phyloP scores from a whole-genome alignment of 2,329 filamentous ascomycete genomes.

The Paraphaeosphaeria minitans region DNA sequence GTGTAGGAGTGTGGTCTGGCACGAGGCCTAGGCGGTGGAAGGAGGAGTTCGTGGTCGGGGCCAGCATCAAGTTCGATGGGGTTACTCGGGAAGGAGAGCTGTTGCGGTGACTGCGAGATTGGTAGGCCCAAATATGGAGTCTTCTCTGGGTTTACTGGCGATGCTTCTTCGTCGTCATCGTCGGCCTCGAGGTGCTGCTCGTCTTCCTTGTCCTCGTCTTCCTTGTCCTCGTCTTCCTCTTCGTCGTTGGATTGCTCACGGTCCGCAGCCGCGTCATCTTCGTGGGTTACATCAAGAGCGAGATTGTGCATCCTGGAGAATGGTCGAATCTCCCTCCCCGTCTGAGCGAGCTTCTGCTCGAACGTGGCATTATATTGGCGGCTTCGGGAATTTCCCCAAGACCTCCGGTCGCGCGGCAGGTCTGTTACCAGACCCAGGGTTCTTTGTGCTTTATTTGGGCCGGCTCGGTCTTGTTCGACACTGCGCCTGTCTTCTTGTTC shows the following conservation, averaged over 20 bases:
- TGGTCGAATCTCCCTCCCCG: conserved; percentile 11
- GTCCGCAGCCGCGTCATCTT: background rate
- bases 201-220: too few relatives aligned
- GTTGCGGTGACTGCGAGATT: conserved; percentile 6
- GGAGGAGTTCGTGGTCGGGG: conserved; percentile 5
- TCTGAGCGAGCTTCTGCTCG: conserved; percentile 11
- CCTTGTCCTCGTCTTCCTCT: background rate
- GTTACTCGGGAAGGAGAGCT: conserved; percentile 3
- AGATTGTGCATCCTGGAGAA: conserved; percentile 8
- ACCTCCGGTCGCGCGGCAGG: conserved; percentile 6
- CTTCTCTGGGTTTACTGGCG: conserved; percentile 1
- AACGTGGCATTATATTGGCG: background rate
- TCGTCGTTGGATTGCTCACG: background rate
- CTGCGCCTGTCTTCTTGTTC: too few relatives aligned
- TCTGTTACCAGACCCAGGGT: conserved; percentile 7
- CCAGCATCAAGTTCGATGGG: conserved; percentile 8
- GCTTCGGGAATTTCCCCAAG: background rate
- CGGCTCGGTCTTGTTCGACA: background rate
- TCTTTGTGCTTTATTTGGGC: conserved; percentile 8
- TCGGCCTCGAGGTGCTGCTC: background rate
- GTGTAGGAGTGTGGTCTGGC: conserved; percentile 34
- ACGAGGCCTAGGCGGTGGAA: conserved; percentile 2
- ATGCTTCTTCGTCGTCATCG: background rate
- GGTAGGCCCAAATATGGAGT: background rate
- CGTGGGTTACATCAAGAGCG: background rate